Base-by-base conservation (phyloP, 768 basidiomycete genomes). In the Russula ochroleuca region DNA sequence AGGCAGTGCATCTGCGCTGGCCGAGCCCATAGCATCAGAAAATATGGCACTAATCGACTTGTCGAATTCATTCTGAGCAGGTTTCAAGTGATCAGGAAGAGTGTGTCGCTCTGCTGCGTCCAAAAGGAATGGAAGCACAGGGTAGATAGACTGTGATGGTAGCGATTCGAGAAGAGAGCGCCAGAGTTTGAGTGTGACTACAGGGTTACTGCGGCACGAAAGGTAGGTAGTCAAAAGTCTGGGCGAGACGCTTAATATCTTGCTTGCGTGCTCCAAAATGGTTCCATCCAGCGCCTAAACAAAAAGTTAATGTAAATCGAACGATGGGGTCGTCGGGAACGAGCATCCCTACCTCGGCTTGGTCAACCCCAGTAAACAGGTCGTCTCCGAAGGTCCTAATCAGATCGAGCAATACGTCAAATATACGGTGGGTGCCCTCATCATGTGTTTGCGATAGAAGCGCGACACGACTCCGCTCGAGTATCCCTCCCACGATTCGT, bases 141-240 rank as follows among this genome's bases (percentile, higher is more conserved):
- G 60, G 31, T 76, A 61, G 37, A 71, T 69, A 37, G 72, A 70
- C 31, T 76, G 71, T 5, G 70, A 54, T 2, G 80, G 77, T 13
- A 85, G 61, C 11, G 73, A 73, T 1, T 71, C 70, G 1, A 90
- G 76, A 19, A 87, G 72, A 3, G 73, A 69, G 50, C 78, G 77
- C 84, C 84, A 88, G 11, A 83, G 71, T 2, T 64, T 49, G 28
- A 72, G 60, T 25, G 75, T 71, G 7, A 67, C 73, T 2, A 45
- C 50, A n/a, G 78, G 71, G 50, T 74, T 70, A 13, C 50, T 49
- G 5, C 83, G 76, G 65, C 80, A 72, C 10, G 73, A 64, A 25
- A 90, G 75, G 66, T 88, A 90, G 0, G 78, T 74, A 3, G 83
- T 72, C 5, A 87, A 71, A 0, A 86, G 73, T 2, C 74, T 55